These are phyloP conservation scores for Fomitopsis schrenkii DNA, from an alignment of 1,284 basidiomycete genomes.

Conservation along the genomic window DNA sequence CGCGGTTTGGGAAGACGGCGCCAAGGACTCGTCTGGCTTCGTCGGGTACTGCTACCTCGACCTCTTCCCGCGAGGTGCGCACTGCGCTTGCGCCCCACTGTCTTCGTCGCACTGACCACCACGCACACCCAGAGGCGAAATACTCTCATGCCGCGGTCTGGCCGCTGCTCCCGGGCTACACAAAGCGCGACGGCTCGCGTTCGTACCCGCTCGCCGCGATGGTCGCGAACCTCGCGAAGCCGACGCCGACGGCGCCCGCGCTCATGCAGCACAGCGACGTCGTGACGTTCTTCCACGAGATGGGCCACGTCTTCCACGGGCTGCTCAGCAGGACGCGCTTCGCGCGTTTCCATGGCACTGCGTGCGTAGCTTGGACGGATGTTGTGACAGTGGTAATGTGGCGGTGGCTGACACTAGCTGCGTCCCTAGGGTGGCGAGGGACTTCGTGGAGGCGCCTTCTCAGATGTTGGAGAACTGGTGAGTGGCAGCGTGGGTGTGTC, in stretches of 20 bases:
- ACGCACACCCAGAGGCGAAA: conserved; percentile 48
- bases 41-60: conserved; percentile 84
- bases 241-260: conserved; percentile 75
- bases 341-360: conserved; percentile 76
- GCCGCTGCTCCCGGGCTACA: conserved; percentile 65
- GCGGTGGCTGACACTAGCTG: not conserved
- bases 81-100: not conserved
- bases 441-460: conserved; percentile 85
- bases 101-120: too few species aligned
- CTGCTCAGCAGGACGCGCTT: conserved; percentile 71
- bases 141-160: conserved; percentile 88
- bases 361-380: conserved; percentile 26
- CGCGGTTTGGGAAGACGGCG: conserved; percentile 75
- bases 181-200: conserved; percentile 47
- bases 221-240: conserved; percentile 86
- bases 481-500: conserved; percentile 6
- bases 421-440: conserved; percentile 55
- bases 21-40: conserved; percentile 65
- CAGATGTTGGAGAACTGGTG: conserved; percentile 92
- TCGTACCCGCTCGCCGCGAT: conserved; percentile 75
- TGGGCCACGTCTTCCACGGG: conserved; percentile 88
- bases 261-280: conserved; percentile 81
- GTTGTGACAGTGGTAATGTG: not conserved
- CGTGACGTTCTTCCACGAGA: conserved; percentile 79
- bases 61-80: conserved; percentile 74